Evolutionary conservation across 768 basidiomycete species (phyloP), one percentile per base, ranked within the genome.

Genomic region (Amanita rimosa): DNA sequence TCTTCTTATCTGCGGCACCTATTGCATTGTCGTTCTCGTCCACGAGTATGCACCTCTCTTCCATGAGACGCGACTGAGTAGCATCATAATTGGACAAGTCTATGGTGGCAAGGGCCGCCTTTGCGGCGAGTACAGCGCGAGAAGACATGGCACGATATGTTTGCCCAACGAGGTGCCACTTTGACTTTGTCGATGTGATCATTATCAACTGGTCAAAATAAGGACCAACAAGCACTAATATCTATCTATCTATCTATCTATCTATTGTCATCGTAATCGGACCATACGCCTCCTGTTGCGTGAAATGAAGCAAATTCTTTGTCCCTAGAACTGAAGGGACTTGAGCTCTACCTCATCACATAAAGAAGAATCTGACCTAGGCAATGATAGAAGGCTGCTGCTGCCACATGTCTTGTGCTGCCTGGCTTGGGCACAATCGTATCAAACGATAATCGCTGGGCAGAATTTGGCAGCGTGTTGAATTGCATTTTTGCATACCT

Each of bases 1-100:
- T 93, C 70, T 98, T 99, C 74, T 99, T 99, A 66, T 92, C 89
- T 53, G 83, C 74, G 21, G 90, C 85, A 21, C 92, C 92, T 43
- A 92, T 81, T 14, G 83, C 78, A 29, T 75, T 76, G 62, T 95
- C 92, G 48, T 94, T 63, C 61, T 91, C 86, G 60, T 93, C 88
- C 27, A 94, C 89, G 37, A 95, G 75, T 61, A 95, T 94, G 58
- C 94, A 94, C 48, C 81, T 72, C 66, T 99, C 96, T 57, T 93
- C 89, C 96, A 99, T 99, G 50, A 99, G 73, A 52, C 84, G 76
- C 31, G 91, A 89, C 62, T 97, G 95, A 58, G 92, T 90, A 9
- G 85, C 76, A 62, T 97, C 94, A 75, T 97, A 97, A 53, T 61
- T 74, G 14, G 80, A 78, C 38, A 95, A 71, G 62, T 93, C 88